A percentile compares a stretch with the other conserved stretches of the same genome.
Evolutionary conservation across 495 filamentous ascomycete species (phyloP).

Genomic region (Xylaria intraflava): DNA sequence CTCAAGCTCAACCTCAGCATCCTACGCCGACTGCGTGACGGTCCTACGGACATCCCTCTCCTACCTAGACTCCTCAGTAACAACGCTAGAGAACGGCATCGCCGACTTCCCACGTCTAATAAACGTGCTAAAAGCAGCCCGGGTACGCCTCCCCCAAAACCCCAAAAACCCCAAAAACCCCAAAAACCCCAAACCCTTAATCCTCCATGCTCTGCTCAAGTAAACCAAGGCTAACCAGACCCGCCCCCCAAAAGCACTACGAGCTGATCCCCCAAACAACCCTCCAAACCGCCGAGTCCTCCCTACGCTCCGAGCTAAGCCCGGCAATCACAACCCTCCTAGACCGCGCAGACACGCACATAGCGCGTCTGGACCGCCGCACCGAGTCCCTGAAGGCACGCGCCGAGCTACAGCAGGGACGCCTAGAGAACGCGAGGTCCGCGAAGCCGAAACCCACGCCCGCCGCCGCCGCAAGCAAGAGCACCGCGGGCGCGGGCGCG

Average conservation of each 20-base stretch:
- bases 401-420: constrained; percentile 40
- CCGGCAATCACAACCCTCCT: constrained; percentile 40
- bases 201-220: neutral
- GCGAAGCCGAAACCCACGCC: neutral
- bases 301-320: constrained; percentile 44
- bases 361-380: constrained; percentile 38
- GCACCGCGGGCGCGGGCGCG: neutral
- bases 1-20: constrained; percentile 11
- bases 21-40: constrained; percentile 41
- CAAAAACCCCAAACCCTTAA: neutral
- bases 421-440: constrained; percentile 18
- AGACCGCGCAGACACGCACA: constrained; percentile 42
- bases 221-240: neutral
- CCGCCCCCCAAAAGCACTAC: constrained; percentile 33
- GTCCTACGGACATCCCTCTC: constrained; percentile 45
- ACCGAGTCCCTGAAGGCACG: constrained; percentile 44
- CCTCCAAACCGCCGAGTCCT: constrained; percentile 41
- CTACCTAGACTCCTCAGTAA: constrained; percentile 45
- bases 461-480: neutral
- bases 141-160: constrained; percentile 31
- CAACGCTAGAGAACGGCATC: constrained; percentile 38
- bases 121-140: constrained; percentile 41
- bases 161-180: no score
- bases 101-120: constrained; percentile 42
- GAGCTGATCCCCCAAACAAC: constrained; percentile 46